These are phyloP conservation scores for Acer yangbiense DNA, from an alignment of 345 rosid species.

Conservation along the genomic window DNA sequence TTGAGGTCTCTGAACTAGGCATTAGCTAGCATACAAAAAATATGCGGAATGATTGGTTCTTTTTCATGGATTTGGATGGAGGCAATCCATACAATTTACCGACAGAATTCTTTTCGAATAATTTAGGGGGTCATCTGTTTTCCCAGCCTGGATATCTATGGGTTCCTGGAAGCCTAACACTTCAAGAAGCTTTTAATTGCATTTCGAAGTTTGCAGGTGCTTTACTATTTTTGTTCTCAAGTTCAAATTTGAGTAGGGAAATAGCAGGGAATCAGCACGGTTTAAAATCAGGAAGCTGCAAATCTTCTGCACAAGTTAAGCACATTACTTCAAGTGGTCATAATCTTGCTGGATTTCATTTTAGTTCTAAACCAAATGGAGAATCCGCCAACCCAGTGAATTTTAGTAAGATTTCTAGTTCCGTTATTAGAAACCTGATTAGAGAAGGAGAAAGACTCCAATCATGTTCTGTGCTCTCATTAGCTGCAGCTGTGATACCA, in stretches of 20 bases:
- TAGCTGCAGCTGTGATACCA: conserved; percentile 67
- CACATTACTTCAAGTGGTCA: conserved; percentile 30
- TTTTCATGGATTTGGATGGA: conserved; percentile 53
- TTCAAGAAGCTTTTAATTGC: conserved; percentile 62
- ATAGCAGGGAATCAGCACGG: conserved; percentile 37
- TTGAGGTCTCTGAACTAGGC: conserved; percentile 22
- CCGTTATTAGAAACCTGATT: conserved; percentile 43
- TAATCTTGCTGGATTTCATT: conserved; percentile 35
- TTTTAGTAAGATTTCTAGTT: conserved; percentile 51
- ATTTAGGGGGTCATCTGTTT: conserved; percentile 44
- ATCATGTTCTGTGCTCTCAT: conserved; percentile 56
- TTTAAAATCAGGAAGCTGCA: conserved; percentile 35
- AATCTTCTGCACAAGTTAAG: conserved; percentile 36
- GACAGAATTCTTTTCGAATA: conserved; percentile 41
- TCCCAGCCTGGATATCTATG: conserved; percentile 41
- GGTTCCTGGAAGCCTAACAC: conserved; percentile 47
- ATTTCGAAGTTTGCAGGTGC: conserved; percentile 66
- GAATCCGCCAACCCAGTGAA: conserved; percentile 29
- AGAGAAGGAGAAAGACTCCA: conserved; percentile 66
- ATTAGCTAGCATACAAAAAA: not conserved
- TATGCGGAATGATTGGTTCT: conserved; percentile 50
- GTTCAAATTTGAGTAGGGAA: conserved; percentile 46
- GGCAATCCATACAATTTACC: conserved; percentile 48
- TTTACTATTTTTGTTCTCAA: conserved; percentile 54
- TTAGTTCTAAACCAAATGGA: conserved; percentile 32